Base-by-base conservation (phyloP, 345 rosid genomes). In the Euphorbia peplus region DNA sequence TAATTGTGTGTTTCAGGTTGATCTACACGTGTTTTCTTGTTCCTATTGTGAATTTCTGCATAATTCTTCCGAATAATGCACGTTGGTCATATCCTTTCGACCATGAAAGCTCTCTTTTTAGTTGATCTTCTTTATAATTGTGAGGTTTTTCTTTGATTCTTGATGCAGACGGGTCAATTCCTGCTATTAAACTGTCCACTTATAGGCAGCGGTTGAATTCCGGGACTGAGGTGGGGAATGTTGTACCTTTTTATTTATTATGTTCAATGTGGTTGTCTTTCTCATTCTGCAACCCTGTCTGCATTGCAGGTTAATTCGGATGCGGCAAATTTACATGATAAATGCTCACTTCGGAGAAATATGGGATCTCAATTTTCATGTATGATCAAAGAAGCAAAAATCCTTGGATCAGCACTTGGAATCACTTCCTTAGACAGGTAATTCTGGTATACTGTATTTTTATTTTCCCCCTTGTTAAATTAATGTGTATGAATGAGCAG, bases 381-480 rank as follows among this genome's bases (percentile, higher is more conserved):
- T 54, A 83, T 90, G 83, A 82, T 95, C 51, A 95, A 88, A 75
- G 96, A 95, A 76, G 95, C 99, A 0, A 91, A 88, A 74, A 66
- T 71, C 18, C 80, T 95, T 68, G 99, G 90, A 63, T 80, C 80
- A 68, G 85, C 98, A 15, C 79, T 90, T 41, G 99, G 99, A 12
- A 79, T 95, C 70, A 90, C 95, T 64, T 95, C 91, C 82, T 83
- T 95, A 73, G 95, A 91, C 70, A 90, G 99, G 99, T 95, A 87
- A 76, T 70, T 60, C 37, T 52, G 28, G 29, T 48, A 21, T 26
- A 51, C 0, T 41, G 9, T 63, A 15, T 56, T 16, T 16, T 52
- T 24, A 0, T 73, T 32, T 50, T 21, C 1, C 37, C 51, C 26
- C 25, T 55, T 60, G 39, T 51, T 51, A 47, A 46, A 22, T 19